A percentile compares a stretch with the other conserved stretches of the same genome.
These are phyloP conservation scores for Angophora floribunda DNA, from an alignment of 345 rosid species.

Conservation along the genomic window DNA sequence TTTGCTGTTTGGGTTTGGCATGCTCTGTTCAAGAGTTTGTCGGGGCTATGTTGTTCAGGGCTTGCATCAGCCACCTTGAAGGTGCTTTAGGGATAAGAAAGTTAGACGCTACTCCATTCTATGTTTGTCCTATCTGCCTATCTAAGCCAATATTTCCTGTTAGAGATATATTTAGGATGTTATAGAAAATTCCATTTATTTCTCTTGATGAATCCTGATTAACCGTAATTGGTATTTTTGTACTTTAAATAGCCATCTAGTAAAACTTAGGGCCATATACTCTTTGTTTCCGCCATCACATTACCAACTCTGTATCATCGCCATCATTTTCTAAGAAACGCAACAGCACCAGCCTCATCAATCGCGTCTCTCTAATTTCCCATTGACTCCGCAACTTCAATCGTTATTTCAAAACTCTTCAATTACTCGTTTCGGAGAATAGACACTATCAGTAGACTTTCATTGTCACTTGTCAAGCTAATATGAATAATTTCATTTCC, in stretches of 20 bases:
- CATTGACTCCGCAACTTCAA: neutral
- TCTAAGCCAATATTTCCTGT: neutral
- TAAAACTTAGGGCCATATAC: no score
- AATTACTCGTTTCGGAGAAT: neutral
- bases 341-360: neutral
- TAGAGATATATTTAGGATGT: neutral
- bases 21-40: neutral
- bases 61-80: neutral
- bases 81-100: neutral
- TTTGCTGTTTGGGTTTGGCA: neutral
- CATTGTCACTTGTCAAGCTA: neutral
- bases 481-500: neutral
- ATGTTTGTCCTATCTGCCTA: neutral
- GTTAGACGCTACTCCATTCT: neutral
- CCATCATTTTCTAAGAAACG: neutral
- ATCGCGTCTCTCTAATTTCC: neutral
- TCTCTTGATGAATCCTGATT: neutral
- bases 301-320: neutral
- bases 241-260: neutral
- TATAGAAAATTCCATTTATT: neutral
- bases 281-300: neutral
- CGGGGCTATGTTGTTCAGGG: neutral
- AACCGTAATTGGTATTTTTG: neutral
- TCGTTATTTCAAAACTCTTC: neutral
- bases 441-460: neutral